Base-by-base conservation (phyloP, 192 early-diverging fungal genomes). In the Podila clonocystis region DNA sequence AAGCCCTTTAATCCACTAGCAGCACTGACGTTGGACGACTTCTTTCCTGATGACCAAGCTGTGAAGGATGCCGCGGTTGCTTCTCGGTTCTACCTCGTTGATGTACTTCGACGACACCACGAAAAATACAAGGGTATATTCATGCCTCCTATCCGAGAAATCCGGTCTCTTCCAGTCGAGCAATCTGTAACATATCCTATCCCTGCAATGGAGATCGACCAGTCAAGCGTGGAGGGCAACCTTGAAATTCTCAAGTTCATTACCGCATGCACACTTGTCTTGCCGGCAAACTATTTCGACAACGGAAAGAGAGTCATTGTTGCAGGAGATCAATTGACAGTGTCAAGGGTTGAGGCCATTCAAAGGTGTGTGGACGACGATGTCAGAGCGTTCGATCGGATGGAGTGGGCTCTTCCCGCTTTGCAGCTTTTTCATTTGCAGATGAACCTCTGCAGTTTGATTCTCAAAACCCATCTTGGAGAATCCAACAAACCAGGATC, bases 361-460 rank as follows among this genome's bases (percentile, higher is more conserved):
- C 22, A 60, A 31, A 31, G 11, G 19, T 22, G 26, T 3, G 26
- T 60, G 13, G 19, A 13, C 12, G 31, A 17, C 13, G 58, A 17
- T 29, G 58, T 26, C 26, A 60, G 13, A 6, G 31, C 26, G 11
- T 60, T 30, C 28, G 30, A 60, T 13, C 22, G 58, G n/a, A 24
- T 60, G 22, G 58, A 60, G 26, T 60, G 58, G 58, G 28, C 28
- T 24, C 26, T 60, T 6, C 58, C 58, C 13, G 30, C 31, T 4
- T 30, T 60, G 30, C 58, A 60, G 26, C 58, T 60, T 5, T 60
- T 60, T 60, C 58, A 60, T 15, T 29, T 30, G n/a, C 26, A 28
- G 4, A 60, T 60, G 58, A 60, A 3, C 26, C 15, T 60, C 31
- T 24, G 26, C 22, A 13, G 30, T 26, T 11, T 28, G 4, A 60